Evolutionary conservation across 176 grass and related monocot species (phyloP), one percentile per base, ranked within the genome.

Genomic region (Pontederia paniculata): DNA sequence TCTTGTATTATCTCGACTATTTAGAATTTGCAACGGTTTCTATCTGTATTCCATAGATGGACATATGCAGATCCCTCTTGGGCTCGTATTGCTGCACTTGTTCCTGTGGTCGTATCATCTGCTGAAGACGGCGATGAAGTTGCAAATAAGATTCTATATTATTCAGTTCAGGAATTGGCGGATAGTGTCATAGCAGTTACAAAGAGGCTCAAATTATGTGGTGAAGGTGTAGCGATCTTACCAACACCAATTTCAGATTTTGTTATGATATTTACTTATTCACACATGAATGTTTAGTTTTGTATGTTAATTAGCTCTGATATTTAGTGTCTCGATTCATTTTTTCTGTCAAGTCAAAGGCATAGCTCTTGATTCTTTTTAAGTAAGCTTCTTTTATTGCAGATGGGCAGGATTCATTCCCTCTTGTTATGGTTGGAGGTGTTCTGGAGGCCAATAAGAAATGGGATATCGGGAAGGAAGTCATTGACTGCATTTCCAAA

Each of bases 61-160:
- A 91, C 93, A 21, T 98, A 98, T 75, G 93, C 93, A 65, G 86
- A 98, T 84, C 45, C 80, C 42, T 91, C 93, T 75, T 98, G 93
- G 93, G 93, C 93, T 44, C 93, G 93, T 45, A 84, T 98, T 83
- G 93, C 93, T 62, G 86, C 83, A 60, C 83, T 98, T 70, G 93
- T 98, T 69, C 93, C 93, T 60, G 72, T 80, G 44, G 93, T 98
- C 17, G 83, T 98, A 63, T 84, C 83, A 76, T 84, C 93, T 72
- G 93, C 86, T 70, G 83, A 90, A 80, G 80, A 84, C 22, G 86
- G 86, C 52, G 93, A 98, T 79, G 78, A 91, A 89, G 93, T 91
- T 47, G 93, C 93, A 66, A 98, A 98, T 75, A 91, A 74, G 67
- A 91, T 98, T 69, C 73, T 98, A 70, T 70, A 63, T 66, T 77